These are phyloP conservation scores for Taiozyma sp. DNA, from an alignment of 1,139 yeast genomes.

Conservation along the genomic window DNA sequence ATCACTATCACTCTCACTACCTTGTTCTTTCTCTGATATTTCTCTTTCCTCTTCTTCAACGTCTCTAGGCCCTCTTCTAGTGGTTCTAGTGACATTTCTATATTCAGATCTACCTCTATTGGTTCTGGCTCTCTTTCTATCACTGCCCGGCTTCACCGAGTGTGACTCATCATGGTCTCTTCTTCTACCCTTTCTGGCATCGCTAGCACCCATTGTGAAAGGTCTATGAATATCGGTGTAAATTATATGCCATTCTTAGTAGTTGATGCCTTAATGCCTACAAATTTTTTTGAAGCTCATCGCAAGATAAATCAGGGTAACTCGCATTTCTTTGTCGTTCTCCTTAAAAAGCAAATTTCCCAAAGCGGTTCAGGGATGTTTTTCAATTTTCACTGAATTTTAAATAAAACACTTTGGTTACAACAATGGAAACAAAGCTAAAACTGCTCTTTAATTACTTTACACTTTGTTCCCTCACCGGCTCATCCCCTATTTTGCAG, in stretches of 20 bases:
- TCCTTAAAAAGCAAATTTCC: neutral
- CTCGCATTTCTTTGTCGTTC: neutral
- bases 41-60: slow-evolving; percentile 19
- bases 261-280: neutral
- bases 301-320: neutral
- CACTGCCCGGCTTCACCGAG: neutral
- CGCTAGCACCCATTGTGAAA: slow-evolving; percentile 33
- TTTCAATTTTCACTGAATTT: neutral
- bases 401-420: neutral
- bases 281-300: neutral
- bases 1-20: slow-evolving; percentile 5
- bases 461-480: too few species aligned
- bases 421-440: too few species aligned
- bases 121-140: slow-evolving; percentile 11
- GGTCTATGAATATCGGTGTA: neutral
- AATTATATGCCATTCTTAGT: neutral
- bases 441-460: too few species aligned
- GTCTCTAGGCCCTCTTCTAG: slow-evolving; percentile 31
- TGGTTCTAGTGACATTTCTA: slow-evolving; percentile 54
- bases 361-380: neutral
- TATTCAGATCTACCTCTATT: slow-evolving; percentile 51
- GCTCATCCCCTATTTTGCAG: too few species aligned
- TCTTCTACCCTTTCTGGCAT: slow-evolving; percentile 28
- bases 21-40: slow-evolving; percentile 8
- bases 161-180: slow-evolving; percentile 16